Conservation (phyloP, 495 filamentous ascomycete genomes). For the Amorphotheca resinae region DNA sequence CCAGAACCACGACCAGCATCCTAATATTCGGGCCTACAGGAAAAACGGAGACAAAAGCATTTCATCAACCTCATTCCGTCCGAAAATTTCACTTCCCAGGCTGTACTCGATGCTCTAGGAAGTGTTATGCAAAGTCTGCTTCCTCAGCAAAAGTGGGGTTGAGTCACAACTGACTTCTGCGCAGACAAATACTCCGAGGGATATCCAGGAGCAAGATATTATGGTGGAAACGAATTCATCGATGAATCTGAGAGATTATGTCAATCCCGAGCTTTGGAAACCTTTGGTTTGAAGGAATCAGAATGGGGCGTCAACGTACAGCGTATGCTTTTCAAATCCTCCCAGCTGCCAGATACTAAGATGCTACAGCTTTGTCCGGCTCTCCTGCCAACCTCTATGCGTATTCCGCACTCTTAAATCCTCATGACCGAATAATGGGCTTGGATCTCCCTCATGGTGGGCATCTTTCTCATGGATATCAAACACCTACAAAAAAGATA, state of each 20-base stretch:
- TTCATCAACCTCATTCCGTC: slow-evolving; percentile 98
- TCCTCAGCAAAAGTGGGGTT: slow-evolving; percentile 1
- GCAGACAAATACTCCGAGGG: slow-evolving; percentile 97
- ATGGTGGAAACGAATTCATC: slow-evolving; percentile 93
- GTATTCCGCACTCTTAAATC: slow-evolving; percentile 83
- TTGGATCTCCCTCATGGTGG: slow-evolving; percentile 93
- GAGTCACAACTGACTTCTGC: slow-evolving; percentile 2
- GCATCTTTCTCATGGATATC: slow-evolving; percentile 95
- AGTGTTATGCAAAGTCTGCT: slow-evolving; percentile 94
- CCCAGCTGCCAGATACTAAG: not conserved
- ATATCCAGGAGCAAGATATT: slow-evolving; percentile 93
- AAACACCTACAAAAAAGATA: slow-evolving; percentile 96
- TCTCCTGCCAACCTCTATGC: slow-evolving; percentile 94
- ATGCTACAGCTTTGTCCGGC: slow-evolving; percentile 65
- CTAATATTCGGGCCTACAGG: slow-evolving; percentile 35
- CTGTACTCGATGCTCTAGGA: slow-evolving; percentile 89
- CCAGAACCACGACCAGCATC: not conserved
- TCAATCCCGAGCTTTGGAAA: slow-evolving; percentile 75
- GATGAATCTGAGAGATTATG: slow-evolving; percentile 83
- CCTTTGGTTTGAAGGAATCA: slow-evolving; percentile 67
- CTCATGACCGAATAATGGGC: slow-evolving; percentile 93
- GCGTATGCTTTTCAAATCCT: slow-evolving; percentile 37
- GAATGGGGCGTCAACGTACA: slow-evolving; percentile 99
- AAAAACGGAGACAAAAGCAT: slow-evolving; percentile 89
- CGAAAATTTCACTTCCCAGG: slow-evolving; percentile 97